Percentiles rank a stretch among this genome's conserved stretches.
These are phyloP conservation scores for Mercurialis annua DNA, from an alignment of 345 rosid genomes.

Conservation along the genomic window DNA sequence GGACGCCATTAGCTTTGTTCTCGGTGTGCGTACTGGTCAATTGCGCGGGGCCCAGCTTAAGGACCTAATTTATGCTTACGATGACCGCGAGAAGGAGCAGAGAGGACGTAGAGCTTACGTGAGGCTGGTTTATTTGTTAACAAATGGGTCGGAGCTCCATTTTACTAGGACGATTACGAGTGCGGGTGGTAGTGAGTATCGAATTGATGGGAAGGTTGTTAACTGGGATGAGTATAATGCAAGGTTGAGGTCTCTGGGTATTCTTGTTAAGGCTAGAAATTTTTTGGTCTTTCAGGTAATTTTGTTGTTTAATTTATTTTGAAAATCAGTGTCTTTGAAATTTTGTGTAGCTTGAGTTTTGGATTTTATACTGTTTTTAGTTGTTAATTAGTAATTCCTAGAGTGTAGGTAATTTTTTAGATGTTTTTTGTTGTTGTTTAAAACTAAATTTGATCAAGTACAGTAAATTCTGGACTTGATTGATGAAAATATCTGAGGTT, in stretches of 20 bases:
- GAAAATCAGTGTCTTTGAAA: no score
- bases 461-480: neutral
- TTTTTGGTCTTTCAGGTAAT: constrained; percentile 96
- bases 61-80: constrained; percentile 92
- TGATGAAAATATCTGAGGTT: neutral
- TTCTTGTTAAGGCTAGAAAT: constrained; percentile 95
- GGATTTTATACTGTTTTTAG: neutral
- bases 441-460: no score
- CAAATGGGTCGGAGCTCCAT: constrained; percentile 63
- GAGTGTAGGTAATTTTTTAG: neutral
- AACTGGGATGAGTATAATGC: constrained; percentile 85
- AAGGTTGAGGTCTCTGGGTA: constrained; percentile 71
- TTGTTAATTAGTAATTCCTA: neutral
- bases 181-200: constrained; percentile 85
- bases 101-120: constrained; percentile 83
- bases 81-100: constrained; percentile 89
- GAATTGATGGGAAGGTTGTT: constrained; percentile 68
- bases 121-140: constrained; percentile 67
- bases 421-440: neutral
- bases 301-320: neutral
- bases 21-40: constrained; percentile 93
- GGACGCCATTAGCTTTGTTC: constrained; percentile 99
- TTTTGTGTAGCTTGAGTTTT: neutral
- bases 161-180: constrained; percentile 73
- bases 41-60: constrained; percentile 94